These are phyloP conservation scores for Arxiozyma telluris DNA, from an alignment of 1,139 yeast genomes.

Conservation along the genomic window DNA sequence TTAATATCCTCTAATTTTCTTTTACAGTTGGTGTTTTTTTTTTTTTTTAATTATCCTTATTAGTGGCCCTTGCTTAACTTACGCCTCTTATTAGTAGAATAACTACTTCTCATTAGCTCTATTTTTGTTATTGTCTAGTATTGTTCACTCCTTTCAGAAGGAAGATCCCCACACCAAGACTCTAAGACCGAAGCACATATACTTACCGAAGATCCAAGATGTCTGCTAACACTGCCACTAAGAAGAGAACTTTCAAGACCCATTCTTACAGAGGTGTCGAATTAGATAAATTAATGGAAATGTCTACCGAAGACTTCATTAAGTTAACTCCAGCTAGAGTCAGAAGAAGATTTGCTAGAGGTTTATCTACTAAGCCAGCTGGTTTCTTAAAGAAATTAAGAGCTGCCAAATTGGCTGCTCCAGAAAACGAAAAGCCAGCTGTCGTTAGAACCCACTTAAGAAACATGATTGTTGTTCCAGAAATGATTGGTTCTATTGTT, in stretches of 20 bases:
- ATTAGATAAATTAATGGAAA: conserved; percentile 85
- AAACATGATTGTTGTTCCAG: conserved; percentile 98
- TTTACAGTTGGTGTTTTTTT: too few species aligned
- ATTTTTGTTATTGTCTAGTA: too few species aligned
- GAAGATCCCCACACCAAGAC: conserved; percentile 1
- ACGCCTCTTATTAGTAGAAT: too few species aligned
- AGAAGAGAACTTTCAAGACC: conserved; percentile 92
- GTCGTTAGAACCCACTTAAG: conserved; percentile 98
- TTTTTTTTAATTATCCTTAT: not conserved
- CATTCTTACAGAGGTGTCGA: conserved; percentile 99
- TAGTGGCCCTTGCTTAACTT: not conserved
- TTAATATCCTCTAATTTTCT: too few species aligned
- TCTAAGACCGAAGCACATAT: not conserved
- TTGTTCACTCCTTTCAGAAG: not conserved
- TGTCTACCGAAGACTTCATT: conserved; percentile 95
- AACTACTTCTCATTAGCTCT: too few species aligned
- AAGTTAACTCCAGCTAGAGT: conserved; percentile 97
- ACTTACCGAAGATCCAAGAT: conserved; percentile 10
- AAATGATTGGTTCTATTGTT: conserved; percentile 98
- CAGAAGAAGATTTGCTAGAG: conserved; percentile 99
- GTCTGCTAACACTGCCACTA: conserved; percentile 42
- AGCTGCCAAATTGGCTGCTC: conserved; percentile 91
- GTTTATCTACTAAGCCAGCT: conserved; percentile 92
- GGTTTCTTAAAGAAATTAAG: conserved; percentile 97
- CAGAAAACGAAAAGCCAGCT: conserved; percentile 95